Evolutionary conservation across 1,284 basidiomycete species (phyloP), one percentile per base, ranked within the genome.

Genomic region (Sporisorium reilianum): DNA sequence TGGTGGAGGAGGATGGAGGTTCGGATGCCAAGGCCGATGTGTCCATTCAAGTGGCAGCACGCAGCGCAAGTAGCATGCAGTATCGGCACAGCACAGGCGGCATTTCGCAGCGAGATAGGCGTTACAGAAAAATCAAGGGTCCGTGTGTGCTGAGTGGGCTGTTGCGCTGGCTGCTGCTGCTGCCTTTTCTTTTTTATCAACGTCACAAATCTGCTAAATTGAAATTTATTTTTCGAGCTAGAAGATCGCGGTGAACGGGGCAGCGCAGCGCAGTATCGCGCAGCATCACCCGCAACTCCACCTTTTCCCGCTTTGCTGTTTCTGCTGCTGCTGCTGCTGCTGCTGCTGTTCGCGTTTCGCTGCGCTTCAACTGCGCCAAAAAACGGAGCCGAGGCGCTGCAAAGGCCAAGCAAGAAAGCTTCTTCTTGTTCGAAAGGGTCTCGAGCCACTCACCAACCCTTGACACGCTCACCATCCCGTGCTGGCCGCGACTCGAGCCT

Each of bases 281-380:
- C 51, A 41, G 51, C 54, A 32, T n/a, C 46, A 11, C 54, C 23
- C 54, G 38, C n/a, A n/a, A n/a, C 54, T 55, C 54, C 54, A 55
- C 54, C 40, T 53, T 54, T 32, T 53, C 10, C 25, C 11, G 8
- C 26, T 26, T n/a, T 32, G 46, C 28, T 48, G 44, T 23, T 45
- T 16, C 18, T 34, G 26, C 28, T n/a, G 30, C 18, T 12, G 14
- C 20, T 49, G 48, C 48, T 34, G 34, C 34, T 25, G 25, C 25
- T 28, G 44, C 25, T 8, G 23, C 44, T 18, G 26, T 32, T 20
- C n/a, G 26, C 28, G 28, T 20, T 28, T 30, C 28, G 9, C 9
- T 9, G 5, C 28, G 28, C 28, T 30, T 30, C 28, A 30, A 30
- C 28, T 30, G 28, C 28, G 28, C 28, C n/a, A n/a, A n/a, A n/a